These are phyloP conservation scores for Ilyonectria sp. DNA, from an alignment of 2,329 filamentous ascomycete species.

Conservation along the genomic window DNA sequence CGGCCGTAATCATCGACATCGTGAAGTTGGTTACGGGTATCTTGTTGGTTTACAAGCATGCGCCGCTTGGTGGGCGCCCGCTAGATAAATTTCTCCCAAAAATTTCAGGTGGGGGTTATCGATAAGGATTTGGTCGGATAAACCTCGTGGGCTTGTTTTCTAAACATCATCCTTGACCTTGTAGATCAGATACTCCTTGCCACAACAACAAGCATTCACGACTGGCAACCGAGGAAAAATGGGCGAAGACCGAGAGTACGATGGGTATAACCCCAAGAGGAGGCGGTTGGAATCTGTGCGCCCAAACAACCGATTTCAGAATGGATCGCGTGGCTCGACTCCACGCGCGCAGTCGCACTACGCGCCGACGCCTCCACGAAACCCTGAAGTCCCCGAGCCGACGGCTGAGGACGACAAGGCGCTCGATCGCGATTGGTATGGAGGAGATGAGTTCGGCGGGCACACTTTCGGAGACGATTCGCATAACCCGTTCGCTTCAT, in stretches of 20 bases:
- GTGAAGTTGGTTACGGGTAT: constrained; percentile 49
- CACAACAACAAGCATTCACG: constrained; percentile 10
- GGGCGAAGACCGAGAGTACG: constrained; percentile 55
- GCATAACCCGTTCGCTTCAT: constrained; percentile 91
- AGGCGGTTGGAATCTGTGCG: constrained; percentile 54
- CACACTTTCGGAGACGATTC: constrained; percentile 91
- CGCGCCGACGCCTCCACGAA: constrained; percentile 58
- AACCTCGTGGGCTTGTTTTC: constrained; percentile 40
- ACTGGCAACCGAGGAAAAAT: constrained; percentile 42
- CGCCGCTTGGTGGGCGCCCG: constrained; percentile 33
- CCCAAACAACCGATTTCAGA: constrained; percentile 48
- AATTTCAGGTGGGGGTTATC: constrained; percentile 58
- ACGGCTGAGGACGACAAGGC: constrained; percentile 80
- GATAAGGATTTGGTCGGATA: constrained; percentile 52
- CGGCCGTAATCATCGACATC: constrained; percentile 84
- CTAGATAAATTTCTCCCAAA: constrained; percentile 52
- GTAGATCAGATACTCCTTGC: constrained; percentile 11
- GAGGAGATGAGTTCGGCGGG: constrained; percentile 84
- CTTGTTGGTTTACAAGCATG: constrained; percentile 39
- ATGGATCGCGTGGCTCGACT: constrained; percentile 53
- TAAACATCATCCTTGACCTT: constrained; percentile 18
- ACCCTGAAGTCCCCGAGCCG: constrained; percentile 70
- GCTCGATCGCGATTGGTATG: constrained; percentile 94
- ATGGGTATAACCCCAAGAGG: constrained; percentile 58
- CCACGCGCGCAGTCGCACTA: constrained; percentile 55